Percentiles rank a stretch among this genome's conserved stretches.
These are phyloP conservation scores for Alternaria solani DNA, from an alignment of 2,329 filamentous ascomycete species.

Conservation along the genomic window DNA sequence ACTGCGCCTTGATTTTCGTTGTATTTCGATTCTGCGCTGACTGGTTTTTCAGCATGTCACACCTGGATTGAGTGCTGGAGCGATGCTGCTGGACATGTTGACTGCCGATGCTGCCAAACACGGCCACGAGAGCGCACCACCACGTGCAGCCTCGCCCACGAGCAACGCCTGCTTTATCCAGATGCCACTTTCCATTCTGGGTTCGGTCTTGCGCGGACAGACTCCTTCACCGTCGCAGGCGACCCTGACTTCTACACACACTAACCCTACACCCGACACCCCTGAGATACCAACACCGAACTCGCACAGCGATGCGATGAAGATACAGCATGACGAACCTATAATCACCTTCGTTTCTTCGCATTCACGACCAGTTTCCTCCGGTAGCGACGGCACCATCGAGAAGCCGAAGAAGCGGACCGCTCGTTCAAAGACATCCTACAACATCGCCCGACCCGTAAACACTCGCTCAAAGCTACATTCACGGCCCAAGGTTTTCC, in stretches of 20 bases:
- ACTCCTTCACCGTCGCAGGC: conserved; percentile 25
- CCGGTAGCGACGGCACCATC: conserved; percentile 46
- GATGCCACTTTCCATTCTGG: conserved; percentile 47
- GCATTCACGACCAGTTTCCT: conserved; percentile 50
- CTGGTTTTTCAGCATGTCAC: conserved; percentile 28
- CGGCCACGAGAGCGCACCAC: conserved; percentile 42
- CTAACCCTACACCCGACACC: conserved; percentile 6
- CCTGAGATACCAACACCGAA: conserved; percentile 2
- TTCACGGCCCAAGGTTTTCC: conserved; percentile 71
- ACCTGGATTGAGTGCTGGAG: conserved; percentile 17
- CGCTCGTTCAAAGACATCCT: conserved; percentile 67
- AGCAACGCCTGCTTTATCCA: conserved; percentile 40
- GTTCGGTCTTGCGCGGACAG: conserved; percentile 39
- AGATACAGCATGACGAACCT: conserved; percentile 14
- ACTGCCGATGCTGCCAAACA: conserved; percentile 48
- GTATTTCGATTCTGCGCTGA: conserved; percentile 24
- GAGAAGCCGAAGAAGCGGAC: conserved; percentile 55
- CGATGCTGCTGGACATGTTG: conserved; percentile 52
- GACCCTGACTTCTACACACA: conserved; percentile 5
- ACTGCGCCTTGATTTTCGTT: conserved; percentile 14
- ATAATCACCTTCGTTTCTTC: conserved; percentile 22
- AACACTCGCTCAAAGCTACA: conserved; percentile 68
- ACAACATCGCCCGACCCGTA: conserved; percentile 72
- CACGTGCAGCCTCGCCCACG: conserved; percentile 25
- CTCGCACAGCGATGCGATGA: conserved; percentile 15